Evolutionary conservation across 78 protist species (phyloP).

Genomic region (Chrysochromulina tobinii): DNA sequence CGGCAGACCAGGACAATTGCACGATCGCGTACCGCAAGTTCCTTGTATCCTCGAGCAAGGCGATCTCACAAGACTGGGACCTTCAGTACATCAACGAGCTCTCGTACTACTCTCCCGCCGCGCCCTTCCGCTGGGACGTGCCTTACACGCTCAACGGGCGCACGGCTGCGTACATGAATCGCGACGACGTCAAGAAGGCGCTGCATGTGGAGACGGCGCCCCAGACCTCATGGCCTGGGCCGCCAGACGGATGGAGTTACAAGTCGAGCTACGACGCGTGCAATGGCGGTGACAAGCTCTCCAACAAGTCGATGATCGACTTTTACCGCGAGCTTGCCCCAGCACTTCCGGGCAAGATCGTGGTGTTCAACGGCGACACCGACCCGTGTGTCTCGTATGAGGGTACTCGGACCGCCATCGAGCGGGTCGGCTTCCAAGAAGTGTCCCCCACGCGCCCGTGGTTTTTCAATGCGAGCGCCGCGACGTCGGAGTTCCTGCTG

Average conservation of each 20-base stretch:
- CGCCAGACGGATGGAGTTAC: background rate
- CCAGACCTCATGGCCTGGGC: background rate
- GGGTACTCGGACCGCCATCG: background rate
- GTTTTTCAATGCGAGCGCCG: slow-evolving; percentile 9
- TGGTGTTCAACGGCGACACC: slow-evolving; percentile 28
- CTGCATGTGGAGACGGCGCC: background rate
- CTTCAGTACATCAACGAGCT: background rate
- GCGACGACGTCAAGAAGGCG: background rate
- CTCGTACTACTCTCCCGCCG: background rate
- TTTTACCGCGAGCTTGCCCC: background rate
- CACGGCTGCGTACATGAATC: background rate
- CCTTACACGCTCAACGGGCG: background rate
- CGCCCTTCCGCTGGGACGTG: background rate
- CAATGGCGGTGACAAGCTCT: background rate
- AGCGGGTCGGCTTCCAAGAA: background rate
- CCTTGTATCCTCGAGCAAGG: background rate
- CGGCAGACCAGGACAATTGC: background rate
- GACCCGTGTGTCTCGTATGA: slow-evolving; percentile 29
- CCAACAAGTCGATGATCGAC: background rate
- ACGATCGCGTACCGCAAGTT: background rate
- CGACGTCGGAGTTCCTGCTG: background rate
- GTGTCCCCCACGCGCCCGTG: slow-evolving; percentile 3
- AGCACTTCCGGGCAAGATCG: background rate
- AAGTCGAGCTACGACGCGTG: background rate
- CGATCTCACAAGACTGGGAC: background rate